Percentiles rank a stretch among this genome's conserved stretches.
Conservation (phyloP, 805 yeast species). For the Lipomyces oligophaga region DNA sequence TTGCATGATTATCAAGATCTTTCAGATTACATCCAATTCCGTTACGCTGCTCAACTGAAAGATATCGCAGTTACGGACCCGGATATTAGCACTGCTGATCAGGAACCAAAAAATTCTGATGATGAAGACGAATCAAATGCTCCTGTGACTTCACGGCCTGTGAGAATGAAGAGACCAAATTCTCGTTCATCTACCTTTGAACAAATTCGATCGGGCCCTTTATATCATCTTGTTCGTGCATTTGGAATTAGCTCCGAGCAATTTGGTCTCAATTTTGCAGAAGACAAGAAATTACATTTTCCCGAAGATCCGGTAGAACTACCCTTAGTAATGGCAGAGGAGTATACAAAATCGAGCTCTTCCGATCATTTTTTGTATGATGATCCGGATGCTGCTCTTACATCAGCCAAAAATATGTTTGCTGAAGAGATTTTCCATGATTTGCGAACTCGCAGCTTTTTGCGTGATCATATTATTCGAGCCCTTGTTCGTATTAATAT, state of each 20-base stretch:
- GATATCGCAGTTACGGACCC: slow-evolving; percentile 38
- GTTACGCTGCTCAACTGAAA: slow-evolving; percentile 57
- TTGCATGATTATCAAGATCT: slow-evolving; percentile 84
- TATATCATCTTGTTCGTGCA: slow-evolving; percentile 39
- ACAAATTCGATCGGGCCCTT: slow-evolving; percentile 29
- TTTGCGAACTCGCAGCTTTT: slow-evolving; percentile 68
- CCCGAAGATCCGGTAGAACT: slow-evolving; percentile 61
- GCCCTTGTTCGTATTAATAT: slow-evolving; percentile 64
- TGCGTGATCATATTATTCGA: slow-evolving; percentile 54
- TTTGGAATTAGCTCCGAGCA: slow-evolving; percentile 76
- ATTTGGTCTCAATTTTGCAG: slow-evolving; percentile 75
- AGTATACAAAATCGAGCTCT: slow-evolving; percentile 22
- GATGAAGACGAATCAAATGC: slow-evolving; percentile 30
- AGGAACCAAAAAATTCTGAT: background rate
- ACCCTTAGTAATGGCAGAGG: slow-evolving; percentile 59
- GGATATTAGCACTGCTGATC: slow-evolving; percentile 23
- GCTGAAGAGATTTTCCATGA: slow-evolving; percentile 78
- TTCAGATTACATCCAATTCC: slow-evolving; percentile 75
- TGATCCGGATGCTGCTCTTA: slow-evolving; percentile 50
- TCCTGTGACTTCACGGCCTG: slow-evolving; percentile 31
- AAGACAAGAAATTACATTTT: slow-evolving; percentile 63
- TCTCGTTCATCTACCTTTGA: slow-evolving; percentile 41
- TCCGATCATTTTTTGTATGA: slow-evolving; percentile 29
- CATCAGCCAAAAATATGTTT: slow-evolving; percentile 68
- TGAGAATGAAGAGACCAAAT: slow-evolving; percentile 39